A percentile compares a stretch with the other conserved stretches of the same genome.
phyloP scores from a whole-genome alignment of 116 monocot genomes.

The Iris pallida region DNA sequence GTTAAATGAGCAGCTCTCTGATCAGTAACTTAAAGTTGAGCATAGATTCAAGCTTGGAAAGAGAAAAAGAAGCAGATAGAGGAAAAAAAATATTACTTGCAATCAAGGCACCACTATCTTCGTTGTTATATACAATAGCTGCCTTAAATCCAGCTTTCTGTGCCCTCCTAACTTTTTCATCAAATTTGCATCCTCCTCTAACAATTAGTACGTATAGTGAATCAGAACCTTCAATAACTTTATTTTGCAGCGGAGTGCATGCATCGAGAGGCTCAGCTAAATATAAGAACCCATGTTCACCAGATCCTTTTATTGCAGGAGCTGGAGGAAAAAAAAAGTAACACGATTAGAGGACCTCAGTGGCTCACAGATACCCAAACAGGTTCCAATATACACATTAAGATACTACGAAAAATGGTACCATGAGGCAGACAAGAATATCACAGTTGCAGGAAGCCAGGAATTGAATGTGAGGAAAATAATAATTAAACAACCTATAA shows the following conservation, averaged over 20 bases:
- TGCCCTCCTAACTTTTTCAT: conserved; percentile 69
- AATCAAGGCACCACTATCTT: conserved; percentile 39
- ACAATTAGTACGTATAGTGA: conserved; percentile 62
- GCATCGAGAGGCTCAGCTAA: conserved; percentile 66
- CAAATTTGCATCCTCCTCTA: conserved; percentile 81
- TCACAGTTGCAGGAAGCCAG: too few relatives aligned
- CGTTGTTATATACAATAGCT: conserved; percentile 79
- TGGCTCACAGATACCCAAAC: too few relatives aligned
- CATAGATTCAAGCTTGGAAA: too few relatives aligned
- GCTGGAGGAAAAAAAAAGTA: conserved; percentile 34
- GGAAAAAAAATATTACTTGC: conserved; percentile 41
- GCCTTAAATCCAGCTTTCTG: conserved; percentile 83
- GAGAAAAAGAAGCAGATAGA: too few relatives aligned
- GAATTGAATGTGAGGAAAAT: too few relatives aligned
- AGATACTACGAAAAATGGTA: too few relatives aligned
- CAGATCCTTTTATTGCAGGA: conserved; percentile 54
- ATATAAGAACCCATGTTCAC: conserved; percentile 53
- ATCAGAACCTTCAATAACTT: conserved; percentile 28
- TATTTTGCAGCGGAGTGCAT: conserved; percentile 56
- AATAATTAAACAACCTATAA: too few relatives aligned
- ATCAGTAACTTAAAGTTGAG: too few relatives aligned
- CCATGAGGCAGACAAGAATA: too few relatives aligned
- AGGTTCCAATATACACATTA: too few relatives aligned
- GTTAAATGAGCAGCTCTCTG: too few relatives aligned
- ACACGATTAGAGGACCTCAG: background rate